phyloP scores from a whole-genome alignment of 257 asterid genomes.

The Coffea eugenioides region DNA sequence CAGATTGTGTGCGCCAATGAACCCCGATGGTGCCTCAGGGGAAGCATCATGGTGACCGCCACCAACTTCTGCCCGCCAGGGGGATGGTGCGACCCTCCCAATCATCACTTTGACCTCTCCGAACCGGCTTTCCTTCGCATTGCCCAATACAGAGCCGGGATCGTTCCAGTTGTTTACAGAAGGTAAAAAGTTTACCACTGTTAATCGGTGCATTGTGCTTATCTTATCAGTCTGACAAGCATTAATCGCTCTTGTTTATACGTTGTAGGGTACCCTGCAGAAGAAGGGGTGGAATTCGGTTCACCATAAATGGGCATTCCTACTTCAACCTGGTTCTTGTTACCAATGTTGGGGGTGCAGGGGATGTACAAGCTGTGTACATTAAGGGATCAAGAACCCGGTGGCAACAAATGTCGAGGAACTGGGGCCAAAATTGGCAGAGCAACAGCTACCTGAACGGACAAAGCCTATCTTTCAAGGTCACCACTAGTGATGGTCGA shows the following conservation, averaged over 20 bases:
- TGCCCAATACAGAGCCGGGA: conserved; percentile 78
- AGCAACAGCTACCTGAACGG: conserved; percentile 83
- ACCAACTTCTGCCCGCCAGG: conserved; percentile 97
- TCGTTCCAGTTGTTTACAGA: conserved; percentile 77
- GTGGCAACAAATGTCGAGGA: conserved; percentile 92
- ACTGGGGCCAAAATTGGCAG: conserved; percentile 99
- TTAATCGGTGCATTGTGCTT: too few relatives aligned
- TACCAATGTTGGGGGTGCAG: conserved; percentile 90
- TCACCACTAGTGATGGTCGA: conserved; percentile 77
- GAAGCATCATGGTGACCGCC: conserved; percentile 75
- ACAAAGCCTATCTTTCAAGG: conserved; percentile 75
- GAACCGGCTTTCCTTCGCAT: conserved; percentile 71
- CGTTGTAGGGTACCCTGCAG: conserved; percentile 71
- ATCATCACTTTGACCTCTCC: conserved; percentile 87
- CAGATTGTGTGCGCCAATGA: conserved; percentile 64
- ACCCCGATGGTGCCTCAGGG: conserved; percentile 56
- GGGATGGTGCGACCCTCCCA: conserved; percentile 90
- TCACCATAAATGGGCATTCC: conserved; percentile 82
- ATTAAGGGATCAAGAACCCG: conserved; percentile 79
- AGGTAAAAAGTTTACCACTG: conserved; percentile 33
- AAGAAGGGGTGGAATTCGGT: conserved; percentile 86
- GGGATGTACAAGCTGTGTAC: conserved; percentile 71
- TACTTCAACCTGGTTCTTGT: conserved; percentile 81
- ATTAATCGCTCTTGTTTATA: too few relatives aligned
- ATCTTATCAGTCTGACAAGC: too few relatives aligned